Base-by-base conservation (phyloP, 345 rosid genomes). In the Microcos paniculata region DNA sequence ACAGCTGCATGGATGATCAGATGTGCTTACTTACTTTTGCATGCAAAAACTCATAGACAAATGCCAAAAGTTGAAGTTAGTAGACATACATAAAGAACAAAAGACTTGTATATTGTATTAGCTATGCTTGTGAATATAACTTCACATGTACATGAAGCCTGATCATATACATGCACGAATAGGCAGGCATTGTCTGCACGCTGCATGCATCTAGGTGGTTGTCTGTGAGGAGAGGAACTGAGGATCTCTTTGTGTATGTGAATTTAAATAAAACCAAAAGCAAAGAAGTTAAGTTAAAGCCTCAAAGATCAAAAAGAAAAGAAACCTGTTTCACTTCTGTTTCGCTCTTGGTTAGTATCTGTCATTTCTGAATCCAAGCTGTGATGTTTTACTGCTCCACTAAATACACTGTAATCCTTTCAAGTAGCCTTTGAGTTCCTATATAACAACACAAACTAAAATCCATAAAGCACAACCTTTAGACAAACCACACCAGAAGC, bases 341-440 rank as follows among this genome's bases (percentile, higher is more conserved):
- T 42, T 49, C 67, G 79, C 23, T 71, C 82, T 67, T 81, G 84
- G 26, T 82, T 89, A 71, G 78, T 82, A 26, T 87, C 88, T 88
- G 85, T 85, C 81, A 76, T 53, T 74, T 40, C 42, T 5, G 66
- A 79, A 40, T 4, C 62, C 43, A 58, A 72, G 51, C 62, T 16
- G 45, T 19, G 24, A 28, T 28, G 40, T 16, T 68, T 42, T 28
- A 26, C 65, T 14, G 49, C 35, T 40, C 43, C 62, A 33, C 74
- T 33, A 69, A 81, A 75, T 38, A 73, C 24, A 73, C 31, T 40
- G 51, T 24, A 77, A 61, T 78, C 73, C 77, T 69, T 69, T 23
- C 65, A 26, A 67, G 30, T 70, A 70, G 71, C 12, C 45, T 30
- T 53, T 14, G 51, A 30, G 31, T 72, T 76, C 77, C 61, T 5